Conservation (phyloP, 495 filamentous ascomycete species). For the Podospora tetraspora region DNA sequence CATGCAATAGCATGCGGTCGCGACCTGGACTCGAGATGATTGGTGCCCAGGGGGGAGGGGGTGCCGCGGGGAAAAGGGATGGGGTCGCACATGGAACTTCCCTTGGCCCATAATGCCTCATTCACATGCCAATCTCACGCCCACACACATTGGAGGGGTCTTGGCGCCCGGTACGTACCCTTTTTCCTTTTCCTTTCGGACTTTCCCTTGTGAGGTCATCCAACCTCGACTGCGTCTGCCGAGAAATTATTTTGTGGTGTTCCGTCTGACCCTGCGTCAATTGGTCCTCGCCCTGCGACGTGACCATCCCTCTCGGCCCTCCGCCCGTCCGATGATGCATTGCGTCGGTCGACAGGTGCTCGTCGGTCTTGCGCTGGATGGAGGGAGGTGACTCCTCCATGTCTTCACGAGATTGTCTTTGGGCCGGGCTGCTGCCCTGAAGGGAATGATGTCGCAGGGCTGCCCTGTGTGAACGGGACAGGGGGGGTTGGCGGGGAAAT, state of each 20-base stretch:
- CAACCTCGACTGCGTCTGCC: not conserved
- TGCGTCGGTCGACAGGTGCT: not conserved
- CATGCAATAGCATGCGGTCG: not conserved
- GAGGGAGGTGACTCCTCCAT: constrained; percentile 5
- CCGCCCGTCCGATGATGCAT: not conserved
- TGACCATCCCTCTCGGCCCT: not conserved
- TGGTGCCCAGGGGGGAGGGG: not conserved
- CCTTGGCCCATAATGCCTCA: constrained; percentile 19
- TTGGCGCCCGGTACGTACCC: constrained; percentile 6
- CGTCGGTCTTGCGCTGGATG: not conserved
- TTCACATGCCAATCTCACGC: constrained; percentile 18
- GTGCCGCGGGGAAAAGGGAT: not conserved
- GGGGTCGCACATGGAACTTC: not conserved
- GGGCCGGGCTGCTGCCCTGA: not conserved
- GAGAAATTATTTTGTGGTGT: not conserved
- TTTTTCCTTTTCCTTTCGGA: too few species aligned
- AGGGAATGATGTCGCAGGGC: not conserved
- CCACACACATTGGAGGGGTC: not conserved
- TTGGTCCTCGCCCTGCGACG: not conserved
- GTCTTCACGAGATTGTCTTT: not conserved
- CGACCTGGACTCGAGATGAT: not conserved
- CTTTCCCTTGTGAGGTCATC: not conserved
- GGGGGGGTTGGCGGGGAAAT: not conserved
- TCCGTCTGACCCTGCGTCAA: not conserved
- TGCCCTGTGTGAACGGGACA: not conserved